These are phyloP conservation scores for Kalmanozyma brasiliensis DNA, from an alignment of 1,284 basidiomycete genomes.

Conservation along the genomic window DNA sequence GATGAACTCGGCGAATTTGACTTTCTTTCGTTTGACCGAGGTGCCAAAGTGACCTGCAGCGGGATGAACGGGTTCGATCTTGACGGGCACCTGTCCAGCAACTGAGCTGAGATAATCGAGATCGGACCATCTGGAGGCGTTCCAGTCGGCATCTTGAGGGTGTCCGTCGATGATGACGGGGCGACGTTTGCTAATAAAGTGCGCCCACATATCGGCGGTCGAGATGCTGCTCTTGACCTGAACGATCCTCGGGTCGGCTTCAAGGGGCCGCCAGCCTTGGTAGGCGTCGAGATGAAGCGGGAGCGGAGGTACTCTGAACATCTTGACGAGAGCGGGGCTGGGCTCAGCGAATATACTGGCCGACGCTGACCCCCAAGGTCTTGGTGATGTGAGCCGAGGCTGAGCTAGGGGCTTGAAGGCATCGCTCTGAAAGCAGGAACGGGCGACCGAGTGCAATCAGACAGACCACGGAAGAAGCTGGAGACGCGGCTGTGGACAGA, in stretches of 20 bases:
- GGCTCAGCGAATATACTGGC: neutral
- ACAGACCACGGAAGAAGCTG: too few relatives aligned
- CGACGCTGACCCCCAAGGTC: too few relatives aligned
- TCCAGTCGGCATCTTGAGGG: slow-evolving; percentile 51
- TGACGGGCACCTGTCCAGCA: slow-evolving; percentile 58
- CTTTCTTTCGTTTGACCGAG: slow-evolving; percentile 41
- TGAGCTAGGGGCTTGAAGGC: neutral
- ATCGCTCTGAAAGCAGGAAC: too few relatives aligned
- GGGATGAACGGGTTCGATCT: slow-evolving; percentile 64
- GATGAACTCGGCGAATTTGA: slow-evolving; percentile 52
- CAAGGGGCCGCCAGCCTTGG: slow-evolving; percentile 26
- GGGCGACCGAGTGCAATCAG: too few relatives aligned
- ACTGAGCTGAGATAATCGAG: slow-evolving; percentile 44
- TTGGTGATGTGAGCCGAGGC: neutral
- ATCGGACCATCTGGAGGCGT: slow-evolving; percentile 57
- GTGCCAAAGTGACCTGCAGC: slow-evolving; percentile 60
- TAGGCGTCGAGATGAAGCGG: slow-evolving; percentile 35
- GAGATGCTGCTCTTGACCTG: slow-evolving; percentile 31
- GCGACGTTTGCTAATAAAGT: slow-evolving; percentile 53
- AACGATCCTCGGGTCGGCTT: slow-evolving; percentile 18
- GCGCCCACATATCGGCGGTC: slow-evolving; percentile 53
- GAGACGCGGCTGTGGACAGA: too few relatives aligned
- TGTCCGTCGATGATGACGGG: slow-evolving; percentile 61
- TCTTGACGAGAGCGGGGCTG: neutral
- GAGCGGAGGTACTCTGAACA: slow-evolving; percentile 35